Conservation (phyloP, 352 stramenopile genomes). For the Globisporangium orthogonon region DNA sequence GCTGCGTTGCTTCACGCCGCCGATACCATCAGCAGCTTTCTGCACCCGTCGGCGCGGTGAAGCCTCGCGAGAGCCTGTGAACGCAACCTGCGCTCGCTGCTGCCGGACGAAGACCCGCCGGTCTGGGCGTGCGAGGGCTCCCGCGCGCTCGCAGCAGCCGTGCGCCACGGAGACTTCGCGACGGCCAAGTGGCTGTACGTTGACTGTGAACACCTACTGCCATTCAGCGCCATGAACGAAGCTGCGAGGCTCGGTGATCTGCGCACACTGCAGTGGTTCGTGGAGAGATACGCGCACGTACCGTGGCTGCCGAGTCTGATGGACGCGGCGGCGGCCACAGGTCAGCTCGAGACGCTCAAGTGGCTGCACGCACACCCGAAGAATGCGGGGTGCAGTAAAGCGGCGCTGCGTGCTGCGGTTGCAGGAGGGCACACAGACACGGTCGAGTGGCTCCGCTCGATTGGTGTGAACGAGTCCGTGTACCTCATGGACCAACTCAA, state of each 20-base stretch:
- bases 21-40: constrained; percentile 1
- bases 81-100: not conserved
- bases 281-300: not conserved
- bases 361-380: constrained; percentile 2
- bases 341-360: not conserved
- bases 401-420: not conserved
- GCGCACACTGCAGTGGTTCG: not conserved
- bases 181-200: constrained; percentile 4
- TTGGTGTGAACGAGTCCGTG: not conserved
- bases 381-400: not conserved
- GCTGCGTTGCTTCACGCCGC: not conserved
- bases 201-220: not conserved
- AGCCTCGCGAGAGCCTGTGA: not conserved
- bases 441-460: not conserved
- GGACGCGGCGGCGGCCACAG: not conserved
- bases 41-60: not conserved
- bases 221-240: not conserved
- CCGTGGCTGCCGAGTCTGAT: not conserved
- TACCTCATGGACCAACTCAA: not conserved
- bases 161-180: not conserved
- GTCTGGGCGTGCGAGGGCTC: not conserved
- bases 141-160: not conserved
- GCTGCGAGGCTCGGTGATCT: not conserved
- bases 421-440: not conserved
- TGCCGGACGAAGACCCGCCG: not conserved